These are phyloP conservation scores for Colletotrichum camelliae DNA, from an alignment of 2,329 filamentous ascomycete species.

Conservation along the genomic window DNA sequence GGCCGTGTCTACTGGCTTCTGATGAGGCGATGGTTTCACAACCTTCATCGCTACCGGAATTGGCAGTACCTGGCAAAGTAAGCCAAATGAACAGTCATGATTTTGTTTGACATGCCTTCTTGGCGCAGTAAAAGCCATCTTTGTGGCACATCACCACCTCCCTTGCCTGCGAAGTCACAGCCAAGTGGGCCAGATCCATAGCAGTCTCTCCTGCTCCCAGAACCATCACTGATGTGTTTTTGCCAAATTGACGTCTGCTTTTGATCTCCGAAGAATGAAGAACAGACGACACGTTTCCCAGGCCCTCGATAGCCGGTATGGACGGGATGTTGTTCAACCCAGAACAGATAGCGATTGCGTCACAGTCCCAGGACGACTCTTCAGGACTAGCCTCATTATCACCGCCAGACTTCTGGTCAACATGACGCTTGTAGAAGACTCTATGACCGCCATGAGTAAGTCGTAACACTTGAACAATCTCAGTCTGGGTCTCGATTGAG, in stretches of 20 bases:
- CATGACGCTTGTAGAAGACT: background rate
- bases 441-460: background rate
- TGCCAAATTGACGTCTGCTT: conserved; percentile 44
- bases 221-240: conserved; percentile 43
- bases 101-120: conserved; percentile 38
- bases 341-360: conserved; percentile 51
- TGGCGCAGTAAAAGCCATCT: conserved; percentile 50
- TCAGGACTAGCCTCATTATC: background rate
- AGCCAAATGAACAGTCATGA: background rate
- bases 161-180: conserved; percentile 45
- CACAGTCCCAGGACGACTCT: conserved; percentile 37
- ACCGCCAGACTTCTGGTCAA: background rate
- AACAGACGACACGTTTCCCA: conserved; percentile 38
- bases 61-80: background rate
- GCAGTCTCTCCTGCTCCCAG: conserved; percentile 51
- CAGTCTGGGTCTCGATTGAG: conserved; percentile 38
- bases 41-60: background rate
- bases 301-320: conserved; percentile 42
- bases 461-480: conserved; percentile 33
- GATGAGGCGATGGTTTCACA: conserved; percentile 12
- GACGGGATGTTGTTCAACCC: conserved; percentile 48
- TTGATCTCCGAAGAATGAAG: conserved; percentile 51
- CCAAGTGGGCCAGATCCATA: conserved; percentile 50
- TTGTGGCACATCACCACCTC: conserved; percentile 50
- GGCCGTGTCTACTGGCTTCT: conserved; percentile 52